A percentile compares a stretch with the other conserved stretches of the same genome.
Evolutionary conservation across 2,329 filamentous ascomycete genomes (phyloP).

Genomic region (Hypoxylon sp.): DNA sequence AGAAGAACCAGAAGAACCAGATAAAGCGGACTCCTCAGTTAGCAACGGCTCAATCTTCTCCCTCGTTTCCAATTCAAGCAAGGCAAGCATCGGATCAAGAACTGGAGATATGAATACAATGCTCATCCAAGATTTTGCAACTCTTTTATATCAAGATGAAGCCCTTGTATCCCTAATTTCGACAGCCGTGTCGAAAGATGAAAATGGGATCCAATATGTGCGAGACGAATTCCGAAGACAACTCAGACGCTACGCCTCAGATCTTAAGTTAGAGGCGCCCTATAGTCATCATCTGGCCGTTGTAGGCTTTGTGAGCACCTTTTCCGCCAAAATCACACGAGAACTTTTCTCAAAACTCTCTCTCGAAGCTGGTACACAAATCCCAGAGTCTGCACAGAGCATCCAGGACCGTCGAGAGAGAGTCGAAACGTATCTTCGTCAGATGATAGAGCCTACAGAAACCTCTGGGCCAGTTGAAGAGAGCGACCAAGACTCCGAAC

Average conservation of each 20-base stretch:
- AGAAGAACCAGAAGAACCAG: too few relatives aligned
- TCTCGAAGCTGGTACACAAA: not conserved
- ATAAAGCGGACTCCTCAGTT: too few relatives aligned
- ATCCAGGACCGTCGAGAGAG: not conserved
- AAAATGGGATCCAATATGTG: not conserved
- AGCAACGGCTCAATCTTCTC: too few relatives aligned
- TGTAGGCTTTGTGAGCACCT: not conserved
- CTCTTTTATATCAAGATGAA: not conserved
- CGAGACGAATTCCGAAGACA: slow-evolving; percentile 1
- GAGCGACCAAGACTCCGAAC: slow-evolving; percentile 9
- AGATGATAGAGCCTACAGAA: not conserved
- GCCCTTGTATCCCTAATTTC: not conserved
- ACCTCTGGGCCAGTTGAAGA: not conserved
- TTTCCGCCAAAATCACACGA: not conserved
- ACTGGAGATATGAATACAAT: not conserved
- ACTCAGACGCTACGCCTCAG: slow-evolving; percentile 1
- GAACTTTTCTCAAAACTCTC: not conserved
- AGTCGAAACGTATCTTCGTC: not conserved
- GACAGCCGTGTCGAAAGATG: not conserved
- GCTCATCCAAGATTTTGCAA: not conserved
- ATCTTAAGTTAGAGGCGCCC: slow-evolving; percentile 7
- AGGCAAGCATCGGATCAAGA: too few relatives aligned
- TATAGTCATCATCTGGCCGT: not conserved
- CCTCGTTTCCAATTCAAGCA: too few relatives aligned
- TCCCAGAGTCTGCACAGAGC: not conserved